These are phyloP conservation scores for Rutidosis leptorrhynchoides DNA, from an alignment of 129 eudicot species.

Conservation along the genomic window DNA sequence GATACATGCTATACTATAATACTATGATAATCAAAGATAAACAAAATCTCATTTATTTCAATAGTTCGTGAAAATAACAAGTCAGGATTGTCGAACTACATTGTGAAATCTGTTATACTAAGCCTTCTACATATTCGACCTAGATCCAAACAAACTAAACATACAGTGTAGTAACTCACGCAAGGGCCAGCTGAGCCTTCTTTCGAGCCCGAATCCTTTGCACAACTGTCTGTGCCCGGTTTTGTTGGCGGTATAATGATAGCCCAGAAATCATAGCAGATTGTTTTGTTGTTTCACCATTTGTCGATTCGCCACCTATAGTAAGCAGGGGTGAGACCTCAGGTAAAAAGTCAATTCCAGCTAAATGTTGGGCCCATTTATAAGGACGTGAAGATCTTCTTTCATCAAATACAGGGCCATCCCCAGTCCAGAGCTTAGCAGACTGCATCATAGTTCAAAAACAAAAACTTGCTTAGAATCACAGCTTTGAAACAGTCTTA, in stretches of 20 bases:
- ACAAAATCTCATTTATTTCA: conserved; percentile 19
- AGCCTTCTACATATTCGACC: conserved; percentile 26
- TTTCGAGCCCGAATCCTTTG: conserved; percentile 83
- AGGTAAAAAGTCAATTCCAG: conserved; percentile 93
- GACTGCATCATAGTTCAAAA: conserved; percentile 51
- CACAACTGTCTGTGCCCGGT: conserved; percentile 82
- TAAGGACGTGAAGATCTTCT: conserved; percentile 75
- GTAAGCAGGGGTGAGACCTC: conserved; percentile 74
- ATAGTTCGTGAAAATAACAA: conserved; percentile 21
- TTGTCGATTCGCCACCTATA: conserved; percentile 36
- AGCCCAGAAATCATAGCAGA: conserved; percentile 59
- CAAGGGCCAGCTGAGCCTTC: conserved; percentile 93
- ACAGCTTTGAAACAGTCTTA: not conserved
- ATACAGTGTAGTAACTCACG: conserved; percentile 76
- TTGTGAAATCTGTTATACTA: conserved; percentile 18
- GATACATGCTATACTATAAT: not conserved
- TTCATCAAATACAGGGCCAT: conserved; percentile 61
- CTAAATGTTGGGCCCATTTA: conserved; percentile 97
- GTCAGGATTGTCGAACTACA: conserved; percentile 36
- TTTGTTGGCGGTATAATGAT: conserved; percentile 75
- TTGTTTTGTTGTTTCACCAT: conserved; percentile 46
- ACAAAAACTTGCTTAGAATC: conserved; percentile 11
- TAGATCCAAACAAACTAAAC: conserved; percentile 40
- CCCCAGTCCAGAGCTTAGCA: conserved; percentile 66
- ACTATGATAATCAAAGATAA: conserved; percentile 1